Percentiles rank a stretch among this genome's conserved stretches.
Conservation (phyloP, 129 eudicot species). For the Artemisia tridentata region DNA sequence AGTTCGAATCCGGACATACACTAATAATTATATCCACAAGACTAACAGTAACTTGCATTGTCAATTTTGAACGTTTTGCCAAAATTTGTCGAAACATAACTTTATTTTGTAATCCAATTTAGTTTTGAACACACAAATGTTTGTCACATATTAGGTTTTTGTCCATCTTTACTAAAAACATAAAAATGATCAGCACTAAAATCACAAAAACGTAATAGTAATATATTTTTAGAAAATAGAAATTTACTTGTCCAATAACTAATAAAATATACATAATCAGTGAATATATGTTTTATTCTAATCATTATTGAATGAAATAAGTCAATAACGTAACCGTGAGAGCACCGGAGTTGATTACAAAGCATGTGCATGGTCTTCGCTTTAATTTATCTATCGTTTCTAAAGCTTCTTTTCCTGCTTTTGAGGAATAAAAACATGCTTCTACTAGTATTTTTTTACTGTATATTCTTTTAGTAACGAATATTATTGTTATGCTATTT, state of each 20-base stretch:
- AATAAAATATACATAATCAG: not conserved
- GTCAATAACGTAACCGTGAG: conserved; percentile 23
- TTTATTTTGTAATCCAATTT: too few species aligned
- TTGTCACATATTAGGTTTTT: too few species aligned
- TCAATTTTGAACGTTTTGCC: too few species aligned
- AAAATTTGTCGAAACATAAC: too few species aligned
- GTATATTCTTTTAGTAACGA: not conserved
- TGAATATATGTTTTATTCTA: not conserved
- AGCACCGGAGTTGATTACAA: conserved; percentile 24
- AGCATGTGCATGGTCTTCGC: conserved; percentile 25
- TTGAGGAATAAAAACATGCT: conserved; percentile 22
- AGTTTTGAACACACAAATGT: too few species aligned
- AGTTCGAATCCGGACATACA: too few species aligned
- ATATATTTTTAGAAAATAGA: too few species aligned
- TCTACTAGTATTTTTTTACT: not conserved
- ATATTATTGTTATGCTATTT: not conserved
- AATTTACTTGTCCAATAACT: not conserved
- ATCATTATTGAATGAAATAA: too few species aligned
- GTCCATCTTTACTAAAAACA: too few species aligned
- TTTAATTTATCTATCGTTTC: conserved; percentile 1
- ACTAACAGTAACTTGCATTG: too few species aligned
- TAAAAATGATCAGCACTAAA: not conserved
- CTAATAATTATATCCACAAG: too few species aligned
- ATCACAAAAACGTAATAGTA: not conserved
- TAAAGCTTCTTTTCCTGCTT: conserved; percentile 14